phyloP scores from a whole-genome alignment of 768 basidiomycete genomes.

The Leucosporidium scottii region DNA sequence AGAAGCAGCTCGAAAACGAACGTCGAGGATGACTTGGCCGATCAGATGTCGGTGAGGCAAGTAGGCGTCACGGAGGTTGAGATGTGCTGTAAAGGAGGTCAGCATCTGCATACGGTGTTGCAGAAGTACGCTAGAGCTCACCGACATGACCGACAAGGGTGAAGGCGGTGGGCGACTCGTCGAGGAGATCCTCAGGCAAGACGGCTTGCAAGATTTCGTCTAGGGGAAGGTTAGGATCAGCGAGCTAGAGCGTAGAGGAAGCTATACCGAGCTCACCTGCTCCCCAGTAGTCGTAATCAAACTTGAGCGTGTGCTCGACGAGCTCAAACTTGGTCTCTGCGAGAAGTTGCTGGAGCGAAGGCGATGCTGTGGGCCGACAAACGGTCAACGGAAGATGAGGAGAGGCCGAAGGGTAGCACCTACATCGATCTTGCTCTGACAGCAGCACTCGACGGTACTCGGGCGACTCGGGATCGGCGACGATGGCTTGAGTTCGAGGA shows the following conservation, averaged over 20 bases:
- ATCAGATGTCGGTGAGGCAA: constrained; percentile 84
- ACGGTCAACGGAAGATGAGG: too few species aligned
- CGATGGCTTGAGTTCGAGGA: constrained; percentile 18
- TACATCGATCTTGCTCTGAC: too few species aligned
- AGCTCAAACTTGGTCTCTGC: constrained; percentile 48
- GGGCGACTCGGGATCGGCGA: constrained; percentile 6
- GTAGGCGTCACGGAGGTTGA: constrained; percentile 85
- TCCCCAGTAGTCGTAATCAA: constrained; percentile 84
- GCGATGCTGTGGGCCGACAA: too few species aligned
- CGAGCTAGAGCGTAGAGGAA: not conserved
- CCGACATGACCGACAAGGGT: constrained; percentile 87
- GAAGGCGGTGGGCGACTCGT: constrained; percentile 78
- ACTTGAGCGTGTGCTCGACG: constrained; percentile 53
- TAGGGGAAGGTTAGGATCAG: constrained; percentile 38
- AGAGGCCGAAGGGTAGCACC: too few species aligned
- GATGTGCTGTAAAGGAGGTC: constrained; percentile 57
- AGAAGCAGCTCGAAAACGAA: constrained; percentile 44
- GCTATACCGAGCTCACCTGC: constrained; percentile 52
- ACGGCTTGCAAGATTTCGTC: constrained; percentile 78
- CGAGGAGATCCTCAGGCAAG: constrained; percentile 67
- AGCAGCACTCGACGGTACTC: constrained; percentile 30
- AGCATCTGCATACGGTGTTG: not conserved
- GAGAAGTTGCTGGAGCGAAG: too few species aligned
- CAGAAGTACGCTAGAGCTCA: constrained; percentile 39
- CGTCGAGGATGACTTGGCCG: constrained; percentile 86